phyloP scores from a whole-genome alignment of 129 eudicot genomes.

The Lonicera japonica region DNA sequence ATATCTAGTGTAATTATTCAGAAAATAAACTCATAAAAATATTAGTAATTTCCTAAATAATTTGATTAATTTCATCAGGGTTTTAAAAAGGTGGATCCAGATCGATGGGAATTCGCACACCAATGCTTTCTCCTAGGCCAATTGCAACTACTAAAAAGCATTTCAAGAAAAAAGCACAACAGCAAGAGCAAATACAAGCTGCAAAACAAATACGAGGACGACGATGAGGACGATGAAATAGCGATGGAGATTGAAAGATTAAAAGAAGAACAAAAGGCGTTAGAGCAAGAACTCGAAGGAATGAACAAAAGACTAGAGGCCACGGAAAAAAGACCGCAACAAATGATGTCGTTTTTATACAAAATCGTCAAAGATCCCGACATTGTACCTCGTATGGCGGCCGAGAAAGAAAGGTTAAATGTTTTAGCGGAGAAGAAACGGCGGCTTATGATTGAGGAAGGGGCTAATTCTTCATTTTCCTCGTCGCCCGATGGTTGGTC shows the following conservation, averaged over 20 bases:
- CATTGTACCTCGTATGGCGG: constrained; percentile 46
- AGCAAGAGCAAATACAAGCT: constrained; percentile 2
- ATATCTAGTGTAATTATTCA: no score
- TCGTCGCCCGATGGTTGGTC: constrained; percentile 31
- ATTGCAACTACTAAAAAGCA: constrained; percentile 41
- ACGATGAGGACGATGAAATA: constrained; percentile 37
- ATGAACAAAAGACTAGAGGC: constrained; percentile 72
- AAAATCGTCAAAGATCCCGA: constrained; percentile 77
- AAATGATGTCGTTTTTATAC: constrained; percentile 74
- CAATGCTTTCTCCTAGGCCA: constrained; percentile 75
- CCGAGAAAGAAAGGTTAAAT: constrained; percentile 33
- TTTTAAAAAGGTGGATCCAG: constrained; percentile 74
- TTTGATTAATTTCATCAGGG: constrained; percentile 35
- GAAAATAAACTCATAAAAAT: no score
- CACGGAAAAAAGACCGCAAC: constrained; percentile 73
- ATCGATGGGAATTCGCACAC: constrained; percentile 74
- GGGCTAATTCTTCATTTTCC: constrained; percentile 13
- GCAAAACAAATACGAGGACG: constrained; percentile 6
- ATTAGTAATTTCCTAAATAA: no score
- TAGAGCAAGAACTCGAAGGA: constrained; percentile 49
- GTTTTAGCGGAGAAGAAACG: constrained; percentile 38
- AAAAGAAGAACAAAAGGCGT: constrained; percentile 48
- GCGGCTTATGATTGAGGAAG: constrained; percentile 20
- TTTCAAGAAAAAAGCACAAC: constrained; percentile 39
- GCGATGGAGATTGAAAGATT: constrained; percentile 49